A percentile compares a stretch with the other conserved stretches of the same genome.
These are phyloP conservation scores for Suillus sp. DNA, from an alignment of 768 basidiomycete species.

Conservation along the genomic window DNA sequence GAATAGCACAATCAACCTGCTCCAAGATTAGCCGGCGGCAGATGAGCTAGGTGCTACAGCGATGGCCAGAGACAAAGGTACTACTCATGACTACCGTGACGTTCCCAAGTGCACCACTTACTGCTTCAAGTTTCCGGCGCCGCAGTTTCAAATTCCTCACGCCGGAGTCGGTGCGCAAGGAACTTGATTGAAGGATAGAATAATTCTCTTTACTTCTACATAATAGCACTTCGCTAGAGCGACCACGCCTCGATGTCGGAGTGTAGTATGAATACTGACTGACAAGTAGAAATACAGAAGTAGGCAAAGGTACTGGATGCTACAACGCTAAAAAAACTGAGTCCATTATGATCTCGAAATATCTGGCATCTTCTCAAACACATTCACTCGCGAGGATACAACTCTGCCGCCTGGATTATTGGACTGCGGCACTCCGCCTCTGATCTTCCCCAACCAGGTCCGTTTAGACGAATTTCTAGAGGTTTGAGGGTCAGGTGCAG, in stretches of 20 bases:
- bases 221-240: not conserved
- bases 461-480: conserved; percentile 50
- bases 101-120: not conserved
- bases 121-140: not conserved
- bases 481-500: conserved; percentile 25
- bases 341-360: conserved; percentile 3
- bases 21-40: not conserved
- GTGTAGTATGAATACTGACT: not conserved
- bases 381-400: conserved; percentile 13
- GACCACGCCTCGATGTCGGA: not conserved
- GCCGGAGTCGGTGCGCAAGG: not conserved
- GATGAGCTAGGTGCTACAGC: not conserved
- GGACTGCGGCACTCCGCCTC: conserved; percentile 39
- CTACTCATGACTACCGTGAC: not conserved
- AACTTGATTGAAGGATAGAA: not conserved
- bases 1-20: not conserved
- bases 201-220: not conserved
- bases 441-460: conserved; percentile 75
- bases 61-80: not conserved
- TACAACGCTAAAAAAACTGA: conserved; percentile 15
- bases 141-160: not conserved
- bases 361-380: conserved; percentile 18
- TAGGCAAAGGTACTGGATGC: conserved; percentile 20
- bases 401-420: conserved; percentile 6
- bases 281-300: conserved; percentile 14